These are phyloP conservation scores for Nakaseomyces delphensis DNA, from an alignment of 1,139 yeast species.

Conservation along the genomic window DNA sequence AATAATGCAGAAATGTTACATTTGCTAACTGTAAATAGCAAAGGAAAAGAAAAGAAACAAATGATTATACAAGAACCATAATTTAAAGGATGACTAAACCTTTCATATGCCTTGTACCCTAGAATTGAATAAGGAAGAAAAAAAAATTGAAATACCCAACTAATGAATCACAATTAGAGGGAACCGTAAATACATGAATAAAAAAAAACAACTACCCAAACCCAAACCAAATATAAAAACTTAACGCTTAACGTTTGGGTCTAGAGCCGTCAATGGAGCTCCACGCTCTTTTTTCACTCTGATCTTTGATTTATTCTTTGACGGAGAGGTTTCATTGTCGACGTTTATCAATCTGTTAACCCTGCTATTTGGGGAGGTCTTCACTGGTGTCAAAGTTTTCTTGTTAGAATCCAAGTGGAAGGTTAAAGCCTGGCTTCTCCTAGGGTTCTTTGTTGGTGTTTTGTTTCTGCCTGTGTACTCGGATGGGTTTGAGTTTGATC, in stretches of 20 bases:
- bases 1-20: constrained; percentile 3
- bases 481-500: background rate
- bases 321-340: constrained; percentile 2
- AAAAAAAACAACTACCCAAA: background rate
- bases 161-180: background rate
- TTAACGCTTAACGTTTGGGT: constrained; percentile 2
- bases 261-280: constrained; percentile 1
- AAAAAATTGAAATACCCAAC: background rate
- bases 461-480: background rate
- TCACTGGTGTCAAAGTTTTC: constrained; percentile 26
- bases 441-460: constrained; percentile 8
- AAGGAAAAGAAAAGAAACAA: background rate
- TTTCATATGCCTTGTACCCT: background rate
- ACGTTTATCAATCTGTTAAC: constrained; percentile 29
- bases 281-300: background rate
- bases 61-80: background rate
- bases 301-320: background rate
- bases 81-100: background rate
- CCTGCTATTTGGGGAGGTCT: constrained; percentile 29
- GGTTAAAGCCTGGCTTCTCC: constrained; percentile 29
- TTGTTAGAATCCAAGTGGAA: constrained; percentile 28
- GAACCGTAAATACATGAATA: background rate
- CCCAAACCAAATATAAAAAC: background rate
- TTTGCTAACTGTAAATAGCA: constrained; percentile 4
- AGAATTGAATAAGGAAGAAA: background rate